Evolutionary conservation across 1,139 yeast species (phyloP).

Genomic region (Wickerhamomyces sp.): DNA sequence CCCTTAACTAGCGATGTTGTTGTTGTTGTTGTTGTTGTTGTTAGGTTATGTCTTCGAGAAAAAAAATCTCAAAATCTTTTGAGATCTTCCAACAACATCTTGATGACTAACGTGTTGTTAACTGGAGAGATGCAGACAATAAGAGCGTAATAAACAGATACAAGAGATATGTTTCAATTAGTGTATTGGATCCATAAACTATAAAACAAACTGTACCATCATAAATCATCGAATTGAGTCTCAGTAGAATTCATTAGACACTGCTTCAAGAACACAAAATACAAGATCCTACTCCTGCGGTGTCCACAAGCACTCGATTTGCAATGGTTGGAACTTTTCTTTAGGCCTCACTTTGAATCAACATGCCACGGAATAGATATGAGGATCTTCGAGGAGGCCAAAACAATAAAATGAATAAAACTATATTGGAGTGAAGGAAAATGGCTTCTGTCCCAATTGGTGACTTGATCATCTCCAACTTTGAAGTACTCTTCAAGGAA

Average conservation of each 20-base stretch:
- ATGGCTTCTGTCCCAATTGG: neutral
- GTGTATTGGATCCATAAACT: neutral
- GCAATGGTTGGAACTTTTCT: conserved; percentile 2
- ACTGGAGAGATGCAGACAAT: too few relatives aligned
- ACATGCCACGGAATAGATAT: conserved; percentile 23
- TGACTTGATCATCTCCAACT: neutral
- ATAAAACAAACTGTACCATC: conserved; percentile 1
- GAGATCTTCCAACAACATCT: too few relatives aligned
- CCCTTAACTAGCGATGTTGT: too few relatives aligned
- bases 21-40: too few relatives aligned
- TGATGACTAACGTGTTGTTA: too few relatives aligned
- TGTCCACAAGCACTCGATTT: conserved; percentile 1
- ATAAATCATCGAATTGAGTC: neutral
- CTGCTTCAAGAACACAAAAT: conserved; percentile 4
- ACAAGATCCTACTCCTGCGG: conserved; percentile 17
- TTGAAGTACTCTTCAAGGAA: neutral
- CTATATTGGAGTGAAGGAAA: neutral
- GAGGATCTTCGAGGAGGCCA: conserved; percentile 28
- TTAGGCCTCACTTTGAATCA: conserved; percentile 28
- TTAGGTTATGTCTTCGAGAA: too few relatives aligned
- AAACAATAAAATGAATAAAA: neutral
- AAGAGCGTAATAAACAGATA: too few relatives aligned
- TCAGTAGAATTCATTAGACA: neutral
- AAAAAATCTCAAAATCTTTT: too few relatives aligned
- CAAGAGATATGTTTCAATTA: too few relatives aligned